Conservation (phyloP, 805 yeast species). For the Candida fluviatilis region DNA sequence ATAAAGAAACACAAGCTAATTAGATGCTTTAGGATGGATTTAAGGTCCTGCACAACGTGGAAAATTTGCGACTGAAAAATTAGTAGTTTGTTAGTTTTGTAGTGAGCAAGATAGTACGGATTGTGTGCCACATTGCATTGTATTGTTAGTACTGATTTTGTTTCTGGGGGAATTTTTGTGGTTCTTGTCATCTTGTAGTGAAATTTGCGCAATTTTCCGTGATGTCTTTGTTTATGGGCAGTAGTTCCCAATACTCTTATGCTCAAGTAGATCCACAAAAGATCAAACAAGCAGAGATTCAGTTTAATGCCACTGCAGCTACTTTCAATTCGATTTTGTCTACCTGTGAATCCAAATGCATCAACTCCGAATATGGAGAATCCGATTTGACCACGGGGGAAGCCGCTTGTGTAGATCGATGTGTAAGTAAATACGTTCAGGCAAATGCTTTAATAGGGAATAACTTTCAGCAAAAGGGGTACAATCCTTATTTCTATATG, state of each 20-base stretch:
- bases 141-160: too few species aligned
- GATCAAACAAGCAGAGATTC: constrained; percentile 61
- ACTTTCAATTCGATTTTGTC: constrained; percentile 55
- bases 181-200: too few species aligned
- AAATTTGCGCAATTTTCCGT: too few species aligned
- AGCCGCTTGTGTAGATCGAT: constrained; percentile 74
- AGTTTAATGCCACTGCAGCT: constrained; percentile 58
- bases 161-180: too few species aligned
- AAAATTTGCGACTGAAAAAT: neutral
- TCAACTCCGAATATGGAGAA: constrained; percentile 83
- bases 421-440: constrained; percentile 77
- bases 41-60: too few species aligned
- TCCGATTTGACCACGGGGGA: constrained; percentile 84
- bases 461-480: constrained; percentile 36
- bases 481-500: constrained; percentile 43
- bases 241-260: constrained; percentile 34
- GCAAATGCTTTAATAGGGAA: constrained; percentile 64
- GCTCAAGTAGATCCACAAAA: constrained; percentile 57
- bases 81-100: too few species aligned
- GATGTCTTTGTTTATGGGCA: constrained; percentile 65
- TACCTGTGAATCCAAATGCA: constrained; percentile 71
- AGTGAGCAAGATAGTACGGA: too few species aligned
- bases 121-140: too few species aligned
- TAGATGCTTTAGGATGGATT: too few species aligned
- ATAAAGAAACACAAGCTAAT: too few species aligned